Conservation (phyloP, 805 yeast genomes). For the Yarrowia sp. region DNA sequence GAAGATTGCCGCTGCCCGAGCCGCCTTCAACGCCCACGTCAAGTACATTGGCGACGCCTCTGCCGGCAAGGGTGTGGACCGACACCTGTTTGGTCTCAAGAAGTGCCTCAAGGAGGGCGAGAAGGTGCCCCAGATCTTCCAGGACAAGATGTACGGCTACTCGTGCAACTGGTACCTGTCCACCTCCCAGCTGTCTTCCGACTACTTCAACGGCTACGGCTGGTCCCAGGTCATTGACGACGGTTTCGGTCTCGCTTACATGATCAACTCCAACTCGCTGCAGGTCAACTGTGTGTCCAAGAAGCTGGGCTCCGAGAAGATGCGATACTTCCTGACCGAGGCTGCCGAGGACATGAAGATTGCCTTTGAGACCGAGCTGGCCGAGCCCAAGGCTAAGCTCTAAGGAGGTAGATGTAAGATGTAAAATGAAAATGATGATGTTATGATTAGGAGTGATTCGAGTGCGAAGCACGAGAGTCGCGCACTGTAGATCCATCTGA, state of each 20-base stretch:
- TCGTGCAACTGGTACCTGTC: slow-evolving; percentile 86
- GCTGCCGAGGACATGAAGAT: slow-evolving; percentile 84
- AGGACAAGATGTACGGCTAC: slow-evolving; percentile 77
- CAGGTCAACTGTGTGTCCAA: slow-evolving; percentile 84
- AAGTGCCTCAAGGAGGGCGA: slow-evolving; percentile 68
- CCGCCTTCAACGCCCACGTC: slow-evolving; percentile 77
- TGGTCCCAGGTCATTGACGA: slow-evolving; percentile 94
- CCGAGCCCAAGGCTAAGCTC: slow-evolving; percentile 49
- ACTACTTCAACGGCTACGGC: slow-evolving; percentile 88
- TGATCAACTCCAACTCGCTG: slow-evolving; percentile 83
- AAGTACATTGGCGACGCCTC: slow-evolving; percentile 77
- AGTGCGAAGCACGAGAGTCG: too few relatives aligned
- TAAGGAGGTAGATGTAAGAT: slow-evolving; percentile 40
- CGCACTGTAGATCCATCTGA: too few relatives aligned
- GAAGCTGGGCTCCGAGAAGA: slow-evolving; percentile 57
- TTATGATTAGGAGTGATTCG: not conserved
- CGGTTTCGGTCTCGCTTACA: slow-evolving; percentile 93
- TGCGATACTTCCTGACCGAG: slow-evolving; percentile 72
- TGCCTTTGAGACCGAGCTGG: slow-evolving; percentile 55
- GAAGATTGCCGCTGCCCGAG: slow-evolving; percentile 71
- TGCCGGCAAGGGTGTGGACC: slow-evolving; percentile 87
- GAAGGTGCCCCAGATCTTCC: slow-evolving; percentile 67
- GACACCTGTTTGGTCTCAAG: slow-evolving; percentile 90
- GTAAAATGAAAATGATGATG: slow-evolving; percentile 20
- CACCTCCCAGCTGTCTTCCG: slow-evolving; percentile 87